Evolutionary conservation across 1,139 yeast species (phyloP).

Genomic region (Suhomyces maxii): DNA sequence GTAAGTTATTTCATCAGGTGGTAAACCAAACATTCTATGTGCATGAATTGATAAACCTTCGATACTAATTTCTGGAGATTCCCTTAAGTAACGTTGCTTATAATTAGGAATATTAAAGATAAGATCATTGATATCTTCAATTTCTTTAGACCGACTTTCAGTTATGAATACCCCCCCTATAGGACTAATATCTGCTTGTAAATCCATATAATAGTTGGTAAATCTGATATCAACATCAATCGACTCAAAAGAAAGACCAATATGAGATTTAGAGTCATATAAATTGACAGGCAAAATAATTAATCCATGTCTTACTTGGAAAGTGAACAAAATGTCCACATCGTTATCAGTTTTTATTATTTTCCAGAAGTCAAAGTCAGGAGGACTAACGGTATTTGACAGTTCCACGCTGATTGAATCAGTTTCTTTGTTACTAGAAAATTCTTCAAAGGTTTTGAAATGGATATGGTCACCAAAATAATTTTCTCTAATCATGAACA

Average conservation of each 20-base stretch:
- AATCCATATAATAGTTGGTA: conserved; percentile 91
- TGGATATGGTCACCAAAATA: conserved; percentile 87
- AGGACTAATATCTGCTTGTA: conserved; percentile 60
- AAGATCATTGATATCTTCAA: conserved; percentile 12
- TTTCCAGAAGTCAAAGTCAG: conserved; percentile 37
- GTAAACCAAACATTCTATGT: conserved; percentile 89
- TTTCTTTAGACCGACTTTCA: conserved; percentile 12
- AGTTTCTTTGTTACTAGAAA: conserved; percentile 29
- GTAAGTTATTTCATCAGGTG: conserved; percentile 85
- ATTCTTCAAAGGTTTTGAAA: conserved; percentile 85
- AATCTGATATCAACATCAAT: conserved; percentile 79
- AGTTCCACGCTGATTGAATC: neutral
- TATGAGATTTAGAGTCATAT: conserved; percentile 63
- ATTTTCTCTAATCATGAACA: conserved; percentile 79
- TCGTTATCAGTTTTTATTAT: conserved; percentile 64
- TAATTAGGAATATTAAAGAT: conserved; percentile 31
- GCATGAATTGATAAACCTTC: conserved; percentile 76
- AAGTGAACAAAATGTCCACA: conserved; percentile 70
- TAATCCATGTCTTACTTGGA: conserved; percentile 69
- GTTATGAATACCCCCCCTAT: conserved; percentile 36
- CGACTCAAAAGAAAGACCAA: conserved; percentile 63
- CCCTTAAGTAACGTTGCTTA: conserved; percentile 18
- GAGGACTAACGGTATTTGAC: conserved; percentile 1
- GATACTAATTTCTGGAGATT: conserved; percentile 48
- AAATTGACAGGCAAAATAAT: conserved; percentile 70